A percentile compares a stretch with the other conserved stretches of the same genome.
Evolutionary conservation across 495 filamentous ascomycete genomes (phyloP).

Genomic region (Staphylotrichum tortipilum): DNA sequence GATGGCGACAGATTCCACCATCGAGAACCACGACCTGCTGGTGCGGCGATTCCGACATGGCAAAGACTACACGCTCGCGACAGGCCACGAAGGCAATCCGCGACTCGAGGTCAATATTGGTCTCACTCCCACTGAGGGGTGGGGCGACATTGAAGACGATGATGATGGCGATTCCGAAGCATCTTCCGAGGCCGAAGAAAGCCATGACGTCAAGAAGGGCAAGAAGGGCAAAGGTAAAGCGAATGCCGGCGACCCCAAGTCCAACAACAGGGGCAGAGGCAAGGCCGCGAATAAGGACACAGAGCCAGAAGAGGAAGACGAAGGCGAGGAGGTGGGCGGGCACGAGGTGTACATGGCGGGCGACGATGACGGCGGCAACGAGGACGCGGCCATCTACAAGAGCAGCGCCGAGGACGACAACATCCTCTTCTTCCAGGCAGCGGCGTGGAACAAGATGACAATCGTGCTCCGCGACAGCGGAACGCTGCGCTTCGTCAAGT

Average conservation of each 20-base stretch:
- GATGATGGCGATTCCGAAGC: conserved; percentile 41
- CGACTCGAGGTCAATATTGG: conserved; percentile 80
- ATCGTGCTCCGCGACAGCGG: conserved; percentile 84
- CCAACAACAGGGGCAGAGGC: conserved; percentile 15
- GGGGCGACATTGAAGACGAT: conserved; percentile 65
- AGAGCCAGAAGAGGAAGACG: conserved; percentile 25
- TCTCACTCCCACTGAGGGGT: conserved; percentile 71
- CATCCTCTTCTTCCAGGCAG: conserved; percentile 80
- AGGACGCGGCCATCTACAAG: conserved; percentile 81
- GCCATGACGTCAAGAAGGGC: conserved; percentile 19
- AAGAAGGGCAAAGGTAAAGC: conserved; percentile 39
- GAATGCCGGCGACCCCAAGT: conserved; percentile 29
- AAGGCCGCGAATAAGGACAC: conserved; percentile 17
- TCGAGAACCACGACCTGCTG: conserved; percentile 60
- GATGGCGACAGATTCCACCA: conserved; percentile 60
- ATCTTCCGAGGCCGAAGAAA: conserved; percentile 15
- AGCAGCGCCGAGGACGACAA: conserved; percentile 76
- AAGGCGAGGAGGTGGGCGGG: conserved; percentile 62
- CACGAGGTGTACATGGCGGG: conserved; percentile 90
- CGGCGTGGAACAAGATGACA: conserved; percentile 81
- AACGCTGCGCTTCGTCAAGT: conserved; percentile 90
- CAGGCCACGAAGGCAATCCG: conserved; percentile 67
- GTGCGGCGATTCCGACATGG: conserved; percentile 80
- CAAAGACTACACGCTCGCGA: conserved; percentile 87
- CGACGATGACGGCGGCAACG: conserved; percentile 63